Evolutionary conservation across 2,329 filamentous ascomycete genomes (phyloP).

Genomic region (Aulographum hederae): DNA sequence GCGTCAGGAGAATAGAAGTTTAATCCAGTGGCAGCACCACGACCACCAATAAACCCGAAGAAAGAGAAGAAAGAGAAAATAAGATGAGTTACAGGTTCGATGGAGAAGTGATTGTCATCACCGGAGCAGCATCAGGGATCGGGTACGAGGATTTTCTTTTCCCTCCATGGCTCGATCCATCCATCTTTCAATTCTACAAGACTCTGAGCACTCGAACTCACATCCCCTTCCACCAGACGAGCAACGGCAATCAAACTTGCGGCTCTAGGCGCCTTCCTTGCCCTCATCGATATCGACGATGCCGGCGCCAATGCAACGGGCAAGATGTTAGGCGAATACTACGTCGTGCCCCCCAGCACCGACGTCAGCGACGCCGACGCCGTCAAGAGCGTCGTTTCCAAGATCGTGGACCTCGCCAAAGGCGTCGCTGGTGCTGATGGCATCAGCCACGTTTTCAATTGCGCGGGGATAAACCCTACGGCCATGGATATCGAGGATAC

Average conservation of each 20-base stretch:
- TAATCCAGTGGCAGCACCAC: too few relatives aligned
- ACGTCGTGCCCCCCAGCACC: background rate
- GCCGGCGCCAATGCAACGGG: background rate
- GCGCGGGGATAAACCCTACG: constrained; percentile 24
- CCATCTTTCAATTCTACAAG: background rate
- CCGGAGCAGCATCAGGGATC: constrained; percentile 1
- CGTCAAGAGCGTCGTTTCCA: background rate
- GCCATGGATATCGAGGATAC: constrained; percentile 20
- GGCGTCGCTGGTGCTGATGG: background rate
- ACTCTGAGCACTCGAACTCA: background rate
- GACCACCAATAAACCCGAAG: too few relatives aligned
- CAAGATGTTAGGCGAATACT: background rate
- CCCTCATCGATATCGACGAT: constrained; percentile 2
- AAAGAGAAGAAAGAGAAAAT: too few relatives aligned
- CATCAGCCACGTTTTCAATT: constrained; percentile 2
- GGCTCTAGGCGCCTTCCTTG: constrained; percentile 2
- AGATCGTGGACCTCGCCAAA: background rate
- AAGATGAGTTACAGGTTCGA: background rate
- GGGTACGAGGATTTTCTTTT: too few relatives aligned
- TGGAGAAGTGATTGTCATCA: background rate
- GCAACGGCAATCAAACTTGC: constrained; percentile 1
- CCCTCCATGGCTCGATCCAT: background rate
- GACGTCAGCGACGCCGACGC: background rate
- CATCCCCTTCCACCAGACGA: too few relatives aligned
- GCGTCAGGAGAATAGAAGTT: too few relatives aligned